Conservation (phyloP, 306 rosid species). For the Rosa lucieae region DNA sequence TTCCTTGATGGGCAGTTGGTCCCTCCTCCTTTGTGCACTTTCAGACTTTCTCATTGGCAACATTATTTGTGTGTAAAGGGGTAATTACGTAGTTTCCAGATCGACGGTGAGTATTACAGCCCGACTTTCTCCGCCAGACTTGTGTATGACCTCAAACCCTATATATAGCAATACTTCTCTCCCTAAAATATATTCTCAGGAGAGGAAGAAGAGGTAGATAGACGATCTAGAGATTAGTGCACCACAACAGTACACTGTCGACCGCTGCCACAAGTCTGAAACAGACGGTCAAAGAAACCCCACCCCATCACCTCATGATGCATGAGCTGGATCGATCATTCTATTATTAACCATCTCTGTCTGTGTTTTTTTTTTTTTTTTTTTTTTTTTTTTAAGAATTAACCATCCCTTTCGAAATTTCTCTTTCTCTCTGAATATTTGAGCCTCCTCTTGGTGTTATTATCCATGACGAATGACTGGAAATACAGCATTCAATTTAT, state of each 20-base stretch:
- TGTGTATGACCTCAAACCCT: conserved; percentile 50
- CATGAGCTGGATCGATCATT: conserved; percentile 28
- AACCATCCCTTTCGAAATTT: not conserved
- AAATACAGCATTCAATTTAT: not conserved
- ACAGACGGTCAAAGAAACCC: conserved; percentile 30
- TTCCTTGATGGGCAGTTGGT: not conserved
- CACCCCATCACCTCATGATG: conserved; percentile 21
- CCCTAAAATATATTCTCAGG: not conserved
- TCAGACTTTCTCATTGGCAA: not conserved
- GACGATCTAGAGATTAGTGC: conserved; percentile 40
- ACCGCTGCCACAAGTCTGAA: conserved; percentile 8
- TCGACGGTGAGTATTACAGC: conserved; percentile 15
- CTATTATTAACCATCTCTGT: conserved; percentile 3
- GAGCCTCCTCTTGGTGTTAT: not conserved
- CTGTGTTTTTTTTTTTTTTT: not conserved
- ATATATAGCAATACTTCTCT: conserved; percentile 31
- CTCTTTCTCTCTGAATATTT: not conserved
- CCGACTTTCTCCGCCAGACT: conserved; percentile 47
- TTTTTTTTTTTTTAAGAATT: no score
- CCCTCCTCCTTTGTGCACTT: not conserved
- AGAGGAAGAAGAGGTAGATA: not conserved
- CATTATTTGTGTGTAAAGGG: not conserved
- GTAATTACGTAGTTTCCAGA: not conserved
- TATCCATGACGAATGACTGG: not conserved
- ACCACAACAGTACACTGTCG: conserved; percentile 11